Base-by-base conservation (phyloP, 495 filamentous ascomycete genomes). In the Amphirosellinia nigrospora region DNA sequence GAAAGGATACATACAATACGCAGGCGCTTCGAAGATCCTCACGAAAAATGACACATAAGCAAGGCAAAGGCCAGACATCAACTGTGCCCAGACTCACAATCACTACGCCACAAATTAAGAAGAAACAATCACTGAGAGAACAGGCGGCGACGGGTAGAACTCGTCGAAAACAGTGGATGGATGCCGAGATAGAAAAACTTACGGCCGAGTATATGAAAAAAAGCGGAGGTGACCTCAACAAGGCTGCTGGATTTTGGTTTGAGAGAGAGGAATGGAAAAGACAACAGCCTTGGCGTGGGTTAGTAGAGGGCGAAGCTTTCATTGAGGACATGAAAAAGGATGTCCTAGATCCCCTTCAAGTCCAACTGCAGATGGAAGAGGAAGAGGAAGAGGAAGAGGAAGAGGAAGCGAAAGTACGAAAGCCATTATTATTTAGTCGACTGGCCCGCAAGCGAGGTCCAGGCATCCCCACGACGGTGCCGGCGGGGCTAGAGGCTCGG, bases 291-390 rank as follows among this genome's bases (percentile, higher is more conserved):
- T 67, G 64, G 64, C 64, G 32, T 15, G 15, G 1, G 36, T 34
- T 67, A 16, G 7, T 19, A 58, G 34, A 41, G 16, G 48, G 34
- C 13, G n/a, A 67, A 36, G 19, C 23, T 16, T 34, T 41, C n/a
- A 19, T 67, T 16, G 64, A 55, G 15, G 4, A 23, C 0, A 67
- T 67, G 64, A 67, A 58, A 19, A 34, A 23, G 30, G 43, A 50
- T 50, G 26, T n/a, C 16, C 38, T 64, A n/a, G 62, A 64, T 15
- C 43, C 62, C 5, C 15, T 11, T 6, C 3, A 34, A 8, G 0
- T 50, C 10, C 30, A 36, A 64, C 28, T 1, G 15, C 28, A 50
- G 30, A 50, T 34, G 41, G 43, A 21, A 64, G 43, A 50, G 28
- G n/a, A 48, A 50, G 43, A 50, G 28, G n/a, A 48, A 50, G n/a